A percentile compares a stretch with the other conserved stretches of the same genome.
phyloP scores from a whole-genome alignment of 2,329 filamentous ascomycete genomes.

The Fusarium sp. region DNA sequence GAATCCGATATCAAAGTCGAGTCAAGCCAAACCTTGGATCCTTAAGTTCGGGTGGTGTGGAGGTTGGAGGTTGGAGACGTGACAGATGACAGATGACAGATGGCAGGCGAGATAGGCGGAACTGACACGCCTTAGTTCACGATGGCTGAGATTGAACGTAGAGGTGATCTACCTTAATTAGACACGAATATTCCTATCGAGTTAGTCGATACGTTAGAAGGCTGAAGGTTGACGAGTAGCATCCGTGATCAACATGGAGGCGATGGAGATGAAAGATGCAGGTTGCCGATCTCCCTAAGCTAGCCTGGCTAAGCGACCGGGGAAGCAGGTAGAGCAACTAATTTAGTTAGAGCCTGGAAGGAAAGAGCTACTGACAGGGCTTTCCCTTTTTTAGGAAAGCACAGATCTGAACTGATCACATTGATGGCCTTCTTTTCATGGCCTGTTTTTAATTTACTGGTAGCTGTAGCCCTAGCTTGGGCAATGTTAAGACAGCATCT shows the following conservation, averaged over 20 bases:
- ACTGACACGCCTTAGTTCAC: background rate
- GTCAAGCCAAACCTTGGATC: background rate
- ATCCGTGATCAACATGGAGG: background rate
- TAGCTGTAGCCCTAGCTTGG: too few relatives aligned
- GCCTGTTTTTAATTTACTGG: too few relatives aligned
- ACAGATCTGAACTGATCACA: constrained; percentile 9
- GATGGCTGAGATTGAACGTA: background rate
- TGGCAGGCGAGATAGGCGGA: background rate
- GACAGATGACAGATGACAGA: constrained; percentile 17
- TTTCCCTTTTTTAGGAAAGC: constrained; percentile 4
- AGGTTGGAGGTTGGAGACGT: background rate
- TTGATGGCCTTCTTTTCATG: background rate
- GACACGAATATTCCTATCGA: background rate
- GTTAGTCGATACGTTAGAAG: background rate
- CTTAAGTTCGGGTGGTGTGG: background rate
- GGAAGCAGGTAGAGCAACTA: background rate
- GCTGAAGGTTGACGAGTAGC: background rate
- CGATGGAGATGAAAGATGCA: constrained; percentile 8
- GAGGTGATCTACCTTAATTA: constrained; percentile 10
- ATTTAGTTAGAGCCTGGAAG: background rate
- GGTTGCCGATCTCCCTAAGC: constrained; percentile 9
- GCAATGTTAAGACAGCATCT: too few relatives aligned
- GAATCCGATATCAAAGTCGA: constrained; percentile 6
- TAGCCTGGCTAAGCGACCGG: background rate
- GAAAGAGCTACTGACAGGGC: background rate